Conservation (phyloP, 371 early-diverging fungal species). For the Apophysomyces trapeziformis region DNA sequence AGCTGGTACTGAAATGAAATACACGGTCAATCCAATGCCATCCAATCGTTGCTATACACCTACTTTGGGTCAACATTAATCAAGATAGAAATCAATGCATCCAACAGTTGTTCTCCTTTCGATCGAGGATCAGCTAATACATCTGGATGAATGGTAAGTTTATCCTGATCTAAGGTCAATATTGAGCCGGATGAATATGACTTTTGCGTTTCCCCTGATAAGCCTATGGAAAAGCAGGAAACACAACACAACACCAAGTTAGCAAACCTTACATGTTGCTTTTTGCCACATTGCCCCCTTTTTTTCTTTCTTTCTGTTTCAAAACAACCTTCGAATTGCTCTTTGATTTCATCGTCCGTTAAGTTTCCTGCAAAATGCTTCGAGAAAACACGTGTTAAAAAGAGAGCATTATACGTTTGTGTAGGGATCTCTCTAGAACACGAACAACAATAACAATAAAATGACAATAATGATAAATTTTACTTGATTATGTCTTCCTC, state of each 20-base stretch:
- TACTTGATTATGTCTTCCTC: too few species aligned
- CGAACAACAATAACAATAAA: not conserved
- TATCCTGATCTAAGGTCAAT: slow-evolving; percentile 38
- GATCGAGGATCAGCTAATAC: slow-evolving; percentile 43
- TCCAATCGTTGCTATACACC: not conserved
- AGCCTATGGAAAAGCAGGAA: too few species aligned
- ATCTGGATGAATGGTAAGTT: slow-evolving; percentile 46
- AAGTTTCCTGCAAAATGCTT: slow-evolving; percentile 74
- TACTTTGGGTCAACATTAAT: slow-evolving; percentile 71
- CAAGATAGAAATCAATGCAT: slow-evolving; percentile 59
- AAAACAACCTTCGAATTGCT: slow-evolving; percentile 63
- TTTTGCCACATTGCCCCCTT: too few species aligned
- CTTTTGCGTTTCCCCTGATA: not conserved
- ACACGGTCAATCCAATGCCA: not conserved
- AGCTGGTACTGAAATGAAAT: slow-evolving; percentile 44
- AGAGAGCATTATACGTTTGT: slow-evolving; percentile 72
- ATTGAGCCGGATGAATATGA: slow-evolving; percentile 23
- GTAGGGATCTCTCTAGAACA: slow-evolving; percentile 38
- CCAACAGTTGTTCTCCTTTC: slow-evolving; percentile 64
- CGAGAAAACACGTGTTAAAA: slow-evolving; percentile 64
- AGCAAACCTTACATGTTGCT: too few species aligned
- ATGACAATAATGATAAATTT: not conserved
- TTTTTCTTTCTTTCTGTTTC: slow-evolving; percentile 5
- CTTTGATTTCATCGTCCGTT: slow-evolving; percentile 56
- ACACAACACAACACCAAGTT: too few species aligned